Evolutionary conservation across 257 asterid genomes (phyloP), one percentile per base, ranked within the genome.

Genomic region (Cruciata laevipes): DNA sequence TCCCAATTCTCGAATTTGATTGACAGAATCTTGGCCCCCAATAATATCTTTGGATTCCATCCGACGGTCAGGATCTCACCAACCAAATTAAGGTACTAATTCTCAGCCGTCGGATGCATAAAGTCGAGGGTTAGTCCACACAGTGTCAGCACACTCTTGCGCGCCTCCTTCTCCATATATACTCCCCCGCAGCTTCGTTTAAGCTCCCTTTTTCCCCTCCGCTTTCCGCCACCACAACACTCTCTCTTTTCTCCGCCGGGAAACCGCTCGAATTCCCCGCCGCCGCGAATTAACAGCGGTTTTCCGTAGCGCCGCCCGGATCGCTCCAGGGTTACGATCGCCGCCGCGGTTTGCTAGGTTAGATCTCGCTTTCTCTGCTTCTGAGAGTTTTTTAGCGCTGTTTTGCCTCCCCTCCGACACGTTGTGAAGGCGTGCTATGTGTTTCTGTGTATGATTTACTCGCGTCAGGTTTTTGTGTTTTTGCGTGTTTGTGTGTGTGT

Each of bases 141-240:
- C 74, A 52, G 70, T 79, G 25, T 66, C 77, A 55, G 32, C 71
- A 10, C 78, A 44, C 77, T 67, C 37, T 27, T 18, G 24, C 79
- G 71, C 88, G 86, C 86, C 86, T 79, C 87, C 80, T 76, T 71
- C 86, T 79, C 87, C 79, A 67, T 74, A 73, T 73, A 78, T 68
- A 30, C 79, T 70, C 67, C 1, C 74, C 13, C 69, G 14, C 33
- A 47, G 16, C 24, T 27, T 33, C 4, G 1, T 62, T 53, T 8
- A 3, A 16, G 5, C 53, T 55, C 40, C 63, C 71, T 61, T 59
- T 65, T 65, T n/a, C 31, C 63, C 53, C 59, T 71, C 32, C 38
- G 17, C 65, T 21, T 37, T 16, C 27, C 69, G 79, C 55, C n/a
- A 17, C 55, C n/a, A 47, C 38, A 0, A 47, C n/a, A 13, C n/a